Evolutionary conservation across 202 grass and related monocot genomes (phyloP).

Genomic region (Zizania palustris): DNA sequence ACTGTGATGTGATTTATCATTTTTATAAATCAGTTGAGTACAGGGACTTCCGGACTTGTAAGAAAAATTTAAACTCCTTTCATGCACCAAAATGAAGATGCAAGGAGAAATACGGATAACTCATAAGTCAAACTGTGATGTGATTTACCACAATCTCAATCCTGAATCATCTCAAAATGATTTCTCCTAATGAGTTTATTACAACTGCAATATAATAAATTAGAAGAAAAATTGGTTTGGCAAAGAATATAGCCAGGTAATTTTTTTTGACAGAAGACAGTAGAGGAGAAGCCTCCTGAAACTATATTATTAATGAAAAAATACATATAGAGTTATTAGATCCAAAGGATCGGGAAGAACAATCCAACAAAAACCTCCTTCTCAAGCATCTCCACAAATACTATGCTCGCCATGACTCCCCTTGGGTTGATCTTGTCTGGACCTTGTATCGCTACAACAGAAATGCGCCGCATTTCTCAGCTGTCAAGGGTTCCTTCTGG

Average conservation of each 20-base stretch:
- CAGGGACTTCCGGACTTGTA: not conserved
- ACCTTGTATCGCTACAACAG: too few species aligned
- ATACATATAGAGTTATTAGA: too few species aligned
- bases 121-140: not conserved
- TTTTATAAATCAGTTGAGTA: not conserved
- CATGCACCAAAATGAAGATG: not conserved
- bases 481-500: too few species aligned
- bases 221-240: constrained; percentile 6
- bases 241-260: not conserved
- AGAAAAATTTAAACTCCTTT: not conserved
- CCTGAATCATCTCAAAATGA: not conserved
- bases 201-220: constrained; percentile 6
- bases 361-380: too few species aligned
- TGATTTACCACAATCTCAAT: constrained; percentile 9
- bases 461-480: too few species aligned
- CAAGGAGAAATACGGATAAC: not conserved
- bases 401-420: too few species aligned
- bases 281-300: too few species aligned
- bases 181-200: not conserved
- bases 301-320: too few species aligned
- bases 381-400: too few species aligned
- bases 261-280: too few species aligned
- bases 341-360: too few species aligned
- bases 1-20: constrained; percentile 10
- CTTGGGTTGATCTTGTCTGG: too few species aligned